phyloP scores from a whole-genome alignment of 1,284 basidiomycete species.

The Microbotryum silenes-acaulis region DNA sequence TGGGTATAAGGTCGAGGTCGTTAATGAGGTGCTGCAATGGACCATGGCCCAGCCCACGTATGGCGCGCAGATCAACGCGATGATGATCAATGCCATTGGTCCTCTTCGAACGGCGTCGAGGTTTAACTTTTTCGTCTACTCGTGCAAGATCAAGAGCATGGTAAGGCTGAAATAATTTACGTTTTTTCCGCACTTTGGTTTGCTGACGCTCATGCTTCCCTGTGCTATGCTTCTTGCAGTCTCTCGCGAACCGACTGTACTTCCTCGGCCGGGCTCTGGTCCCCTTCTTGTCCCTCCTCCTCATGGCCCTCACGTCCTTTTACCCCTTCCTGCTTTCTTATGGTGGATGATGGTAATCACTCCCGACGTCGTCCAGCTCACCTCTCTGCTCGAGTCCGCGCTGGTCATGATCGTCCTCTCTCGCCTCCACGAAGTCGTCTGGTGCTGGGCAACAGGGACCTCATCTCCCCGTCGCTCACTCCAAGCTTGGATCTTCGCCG shows the following conservation, averaged over 20 bases:
- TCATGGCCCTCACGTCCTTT: conserved; percentile 27
- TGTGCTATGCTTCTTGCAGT: conserved; percentile 4
- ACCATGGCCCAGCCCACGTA: conserved; percentile 31
- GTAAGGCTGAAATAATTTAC: not conserved
- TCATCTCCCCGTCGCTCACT: conserved; percentile 27
- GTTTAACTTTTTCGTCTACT: conserved; percentile 31
- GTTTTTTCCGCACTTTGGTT: not conserved
- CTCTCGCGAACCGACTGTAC: conserved; percentile 21
- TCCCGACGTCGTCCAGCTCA: conserved; percentile 26
- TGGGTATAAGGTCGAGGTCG: conserved; percentile 30
- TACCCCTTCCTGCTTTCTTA: conserved; percentile 33
- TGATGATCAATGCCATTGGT: conserved; percentile 30
- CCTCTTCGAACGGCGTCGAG: conserved; percentile 29
- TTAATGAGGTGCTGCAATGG: conserved; percentile 34
- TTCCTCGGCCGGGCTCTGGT: conserved; percentile 27
- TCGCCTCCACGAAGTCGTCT: conserved; percentile 30
- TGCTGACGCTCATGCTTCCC: not conserved
- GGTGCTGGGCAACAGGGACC: conserved; percentile 22
- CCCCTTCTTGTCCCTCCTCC: conserved; percentile 31
- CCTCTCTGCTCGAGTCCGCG: conserved; percentile 27
- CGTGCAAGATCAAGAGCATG: conserved; percentile 26
- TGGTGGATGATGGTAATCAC: conserved; percentile 28
- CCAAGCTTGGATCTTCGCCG: conserved; percentile 33
- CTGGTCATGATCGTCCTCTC: conserved; percentile 29
- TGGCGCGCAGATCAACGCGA: conserved; percentile 19